phyloP scores from a whole-genome alignment of 2,329 filamentous ascomycete genomes.

The Apiospora kogelbergensis region DNA sequence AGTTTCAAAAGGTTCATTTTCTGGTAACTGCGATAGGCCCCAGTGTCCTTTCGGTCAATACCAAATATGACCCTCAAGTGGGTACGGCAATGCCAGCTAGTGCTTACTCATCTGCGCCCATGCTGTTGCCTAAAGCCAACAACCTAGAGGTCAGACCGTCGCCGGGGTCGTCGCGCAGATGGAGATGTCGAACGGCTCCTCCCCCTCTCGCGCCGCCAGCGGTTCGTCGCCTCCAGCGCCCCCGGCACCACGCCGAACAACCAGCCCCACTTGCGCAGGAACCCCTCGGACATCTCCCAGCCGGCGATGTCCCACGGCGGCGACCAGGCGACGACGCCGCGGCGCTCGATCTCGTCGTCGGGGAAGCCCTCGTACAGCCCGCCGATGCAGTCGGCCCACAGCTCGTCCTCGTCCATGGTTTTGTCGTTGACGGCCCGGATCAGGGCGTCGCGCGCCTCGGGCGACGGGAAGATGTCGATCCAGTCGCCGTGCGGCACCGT shows the following conservation, averaged over 20 bases:
- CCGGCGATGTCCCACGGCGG: slow-evolving; percentile 38
- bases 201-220: slow-evolving; percentile 32
- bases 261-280: slow-evolving; percentile 38
- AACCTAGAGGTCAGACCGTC: slow-evolving; percentile 14
- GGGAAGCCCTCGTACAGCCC: slow-evolving; percentile 44
- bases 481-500: slow-evolving; percentile 38
- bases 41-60: too few species aligned
- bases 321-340: slow-evolving; percentile 43
- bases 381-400: slow-evolving; percentile 43
- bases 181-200: slow-evolving; percentile 28
- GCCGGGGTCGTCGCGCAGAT: slow-evolving; percentile 17
- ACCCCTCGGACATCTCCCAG: slow-evolving; percentile 42
- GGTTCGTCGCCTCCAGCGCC: slow-evolving; percentile 35
- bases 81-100: too few species aligned
- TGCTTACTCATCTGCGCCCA: too few species aligned
- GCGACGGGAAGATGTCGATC: slow-evolving; percentile 41
- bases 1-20: background rate
- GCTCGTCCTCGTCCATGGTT: slow-evolving; percentile 41
- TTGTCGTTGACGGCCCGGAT: slow-evolving; percentile 35
- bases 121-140: background rate
- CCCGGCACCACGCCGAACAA: slow-evolving; percentile 27
- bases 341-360: slow-evolving; percentile 38
- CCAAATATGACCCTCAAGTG: too few species aligned
- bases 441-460: slow-evolving; percentile 38
- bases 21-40: too few species aligned